These are phyloP conservation scores for Lipomyces starkeyi DNA, from an alignment of 805 yeast species.

Conservation along the genomic window DNA sequence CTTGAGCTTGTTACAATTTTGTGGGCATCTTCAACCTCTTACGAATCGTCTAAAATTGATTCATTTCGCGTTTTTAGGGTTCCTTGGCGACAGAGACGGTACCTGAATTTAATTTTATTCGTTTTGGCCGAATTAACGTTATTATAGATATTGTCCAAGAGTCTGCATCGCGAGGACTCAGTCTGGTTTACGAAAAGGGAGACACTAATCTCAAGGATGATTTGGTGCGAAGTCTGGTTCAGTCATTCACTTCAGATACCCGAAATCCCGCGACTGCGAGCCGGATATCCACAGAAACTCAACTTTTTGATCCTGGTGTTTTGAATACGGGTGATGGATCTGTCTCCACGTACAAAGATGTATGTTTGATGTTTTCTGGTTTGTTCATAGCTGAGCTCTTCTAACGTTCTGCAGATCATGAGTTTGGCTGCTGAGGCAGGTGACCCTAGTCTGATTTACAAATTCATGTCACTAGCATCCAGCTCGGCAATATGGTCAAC, in stretches of 20 bases:
- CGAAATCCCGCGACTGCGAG: constrained; percentile 55
- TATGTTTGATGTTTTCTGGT: constrained; percentile 43
- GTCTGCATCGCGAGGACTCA: constrained; percentile 86
- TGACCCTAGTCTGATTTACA: constrained; percentile 90
- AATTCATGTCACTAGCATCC: constrained; percentile 90
- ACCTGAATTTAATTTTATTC: not conserved
- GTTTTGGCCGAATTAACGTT: not conserved
- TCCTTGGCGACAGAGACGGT: constrained; percentile 78
- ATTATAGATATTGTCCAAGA: constrained; percentile 72
- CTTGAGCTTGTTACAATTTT: constrained; percentile 76
- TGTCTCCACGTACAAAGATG: constrained; percentile 89
- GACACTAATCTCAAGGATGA: constrained; percentile 68
- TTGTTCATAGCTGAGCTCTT: not conserved
- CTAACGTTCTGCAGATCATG: constrained; percentile 45
- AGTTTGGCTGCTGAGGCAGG: constrained; percentile 93
- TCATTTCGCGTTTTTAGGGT: constrained; percentile 76
- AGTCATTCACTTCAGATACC: constrained; percentile 74
- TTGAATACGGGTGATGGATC: constrained; percentile 77
- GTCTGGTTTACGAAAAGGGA: constrained; percentile 81
- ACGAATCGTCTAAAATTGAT: constrained; percentile 58
- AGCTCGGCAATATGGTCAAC: constrained; percentile 91
- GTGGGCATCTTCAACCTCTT: constrained; percentile 57
- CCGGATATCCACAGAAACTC: constrained; percentile 75
- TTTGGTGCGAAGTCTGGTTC: constrained; percentile 72
- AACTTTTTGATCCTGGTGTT: constrained; percentile 82